Conservation (phyloP, 2,329 filamentous ascomycete genomes). For the Thermomyces lanuginosus region DNA sequence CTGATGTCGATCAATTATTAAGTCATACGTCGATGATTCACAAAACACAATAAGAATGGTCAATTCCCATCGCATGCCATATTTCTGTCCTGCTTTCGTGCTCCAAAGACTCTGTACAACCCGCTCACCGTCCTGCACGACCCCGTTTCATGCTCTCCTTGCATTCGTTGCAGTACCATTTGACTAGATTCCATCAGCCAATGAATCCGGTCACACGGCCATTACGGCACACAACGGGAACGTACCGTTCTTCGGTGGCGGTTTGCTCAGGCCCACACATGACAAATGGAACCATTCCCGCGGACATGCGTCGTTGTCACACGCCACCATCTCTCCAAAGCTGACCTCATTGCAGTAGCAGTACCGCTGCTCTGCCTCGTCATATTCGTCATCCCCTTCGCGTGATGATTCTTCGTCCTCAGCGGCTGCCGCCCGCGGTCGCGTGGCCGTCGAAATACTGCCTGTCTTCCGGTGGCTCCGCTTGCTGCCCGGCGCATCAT, state of each 20-base stretch:
- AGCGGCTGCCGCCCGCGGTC: slow-evolving; percentile 14
- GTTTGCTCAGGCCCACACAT: slow-evolving; percentile 63
- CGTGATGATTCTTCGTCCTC: slow-evolving; percentile 30
- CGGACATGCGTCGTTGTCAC: slow-evolving; percentile 55
- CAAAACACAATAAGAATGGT: too few relatives aligned
- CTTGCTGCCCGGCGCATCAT: slow-evolving; percentile 19
- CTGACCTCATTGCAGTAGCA: slow-evolving; percentile 68
- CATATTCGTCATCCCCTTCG: slow-evolving; percentile 44
- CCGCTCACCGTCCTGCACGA: slow-evolving; percentile 13
- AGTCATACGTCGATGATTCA: too few relatives aligned
- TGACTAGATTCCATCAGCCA: slow-evolving; percentile 34
- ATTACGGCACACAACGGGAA: slow-evolving; percentile 11
- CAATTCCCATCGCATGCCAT: too few relatives aligned
- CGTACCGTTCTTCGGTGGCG: slow-evolving; percentile 60
- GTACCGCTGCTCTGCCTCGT: slow-evolving; percentile 56
- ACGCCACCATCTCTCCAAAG: slow-evolving; percentile 73
- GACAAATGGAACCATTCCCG: slow-evolving; percentile 73
- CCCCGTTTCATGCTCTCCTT: slow-evolving; percentile 47
- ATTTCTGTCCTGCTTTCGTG: too few relatives aligned
- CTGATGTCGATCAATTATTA: too few relatives aligned
- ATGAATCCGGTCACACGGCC: not conserved
- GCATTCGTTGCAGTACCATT: slow-evolving; percentile 72
- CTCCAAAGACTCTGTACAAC: slow-evolving; percentile 1
- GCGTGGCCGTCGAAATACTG: slow-evolving; percentile 11
- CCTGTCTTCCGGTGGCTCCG: slow-evolving; percentile 20